Evolutionary conservation across 2,329 filamentous ascomycete genomes (phyloP).

Genomic region (Colletotrichum sidae): DNA sequence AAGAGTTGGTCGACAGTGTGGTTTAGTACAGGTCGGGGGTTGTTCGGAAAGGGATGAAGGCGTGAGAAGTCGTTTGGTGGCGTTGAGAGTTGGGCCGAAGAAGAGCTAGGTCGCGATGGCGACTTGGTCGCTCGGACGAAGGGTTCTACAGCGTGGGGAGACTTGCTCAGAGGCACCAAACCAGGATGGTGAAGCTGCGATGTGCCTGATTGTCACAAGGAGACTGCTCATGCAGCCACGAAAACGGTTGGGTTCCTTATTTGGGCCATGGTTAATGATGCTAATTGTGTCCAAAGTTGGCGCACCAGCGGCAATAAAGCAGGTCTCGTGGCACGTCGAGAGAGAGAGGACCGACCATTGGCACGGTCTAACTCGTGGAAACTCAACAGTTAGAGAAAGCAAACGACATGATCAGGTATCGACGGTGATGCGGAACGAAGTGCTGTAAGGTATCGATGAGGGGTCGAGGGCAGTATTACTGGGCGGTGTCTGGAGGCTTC

Average conservation of each 20-base stretch:
- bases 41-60: constrained; percentile 17
- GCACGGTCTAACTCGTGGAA: constrained; percentile 30
- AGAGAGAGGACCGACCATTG: constrained; percentile 11
- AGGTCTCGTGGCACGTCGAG: constrained; percentile 6
- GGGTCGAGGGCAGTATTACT: background rate
- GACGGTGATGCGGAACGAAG: constrained; percentile 9
- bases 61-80: background rate
- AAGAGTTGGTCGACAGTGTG: constrained; percentile 16
- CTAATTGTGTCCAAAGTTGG: constrained; percentile 18
- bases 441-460: constrained; percentile 21
- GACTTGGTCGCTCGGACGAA: background rate
- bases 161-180: background rate
- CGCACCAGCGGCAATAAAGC: constrained; percentile 20
- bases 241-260: constrained; percentile 21
- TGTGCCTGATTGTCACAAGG: constrained; percentile 19
- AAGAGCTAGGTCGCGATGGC: background rate
- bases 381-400: background rate
- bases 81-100: background rate
- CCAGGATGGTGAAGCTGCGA: constrained; percentile 11
- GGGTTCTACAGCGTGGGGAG: background rate
- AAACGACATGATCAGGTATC: constrained; percentile 33
- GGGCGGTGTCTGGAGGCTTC: constrained; percentile 4
- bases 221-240: constrained; percentile 19
- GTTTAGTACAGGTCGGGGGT: constrained; percentile 16
- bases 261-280: constrained; percentile 13